A percentile compares a stretch with the other conserved stretches of the same genome.
Evolutionary conservation across 1,139 yeast species (phyloP).

Genomic region (Scheffersomyces illinoinensis): DNA sequence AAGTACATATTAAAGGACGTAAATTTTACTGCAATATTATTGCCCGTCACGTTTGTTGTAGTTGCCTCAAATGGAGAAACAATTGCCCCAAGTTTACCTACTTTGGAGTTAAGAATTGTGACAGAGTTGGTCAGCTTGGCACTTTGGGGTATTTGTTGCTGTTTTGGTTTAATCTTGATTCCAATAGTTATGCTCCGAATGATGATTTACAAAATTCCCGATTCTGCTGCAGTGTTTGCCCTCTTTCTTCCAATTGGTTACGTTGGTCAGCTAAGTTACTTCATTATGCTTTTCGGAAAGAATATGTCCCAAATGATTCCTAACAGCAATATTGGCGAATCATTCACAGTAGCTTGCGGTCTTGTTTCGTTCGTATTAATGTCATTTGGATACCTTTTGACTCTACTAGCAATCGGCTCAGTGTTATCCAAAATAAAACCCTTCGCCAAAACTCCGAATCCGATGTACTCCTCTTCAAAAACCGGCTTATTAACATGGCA

Average conservation of each 20-base stretch:
- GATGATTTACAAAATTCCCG: constrained; percentile 60
- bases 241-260: constrained; percentile 62
- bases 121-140: constrained; percentile 57
- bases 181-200: constrained; percentile 61
- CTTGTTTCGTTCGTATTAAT: constrained; percentile 15
- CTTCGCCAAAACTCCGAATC: constrained; percentile 18
- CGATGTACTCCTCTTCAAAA: constrained; percentile 10
- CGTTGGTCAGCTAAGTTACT: constrained; percentile 81
- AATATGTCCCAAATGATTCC: constrained; percentile 14
- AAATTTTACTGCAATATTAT: constrained; percentile 28
- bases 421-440: constrained; percentile 20
- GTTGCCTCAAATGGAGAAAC: constrained; percentile 66
- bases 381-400: constrained; percentile 24
- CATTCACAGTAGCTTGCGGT: constrained; percentile 14
- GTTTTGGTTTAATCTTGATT: constrained; percentile 54
- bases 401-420: constrained; percentile 19
- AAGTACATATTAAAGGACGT: constrained; percentile 2
- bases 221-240: constrained; percentile 44
- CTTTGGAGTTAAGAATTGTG: constrained; percentile 41
- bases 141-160: constrained; percentile 69
- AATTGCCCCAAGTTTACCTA: constrained; percentile 47
- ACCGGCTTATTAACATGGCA: constrained; percentile 46
- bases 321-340: not conserved
- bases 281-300: constrained; percentile 59
- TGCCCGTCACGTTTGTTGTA: constrained; percentile 81